Evolutionary conservation across 2,329 filamentous ascomycete genomes (phyloP).

Genomic region (Didymosphaeria variabile): DNA sequence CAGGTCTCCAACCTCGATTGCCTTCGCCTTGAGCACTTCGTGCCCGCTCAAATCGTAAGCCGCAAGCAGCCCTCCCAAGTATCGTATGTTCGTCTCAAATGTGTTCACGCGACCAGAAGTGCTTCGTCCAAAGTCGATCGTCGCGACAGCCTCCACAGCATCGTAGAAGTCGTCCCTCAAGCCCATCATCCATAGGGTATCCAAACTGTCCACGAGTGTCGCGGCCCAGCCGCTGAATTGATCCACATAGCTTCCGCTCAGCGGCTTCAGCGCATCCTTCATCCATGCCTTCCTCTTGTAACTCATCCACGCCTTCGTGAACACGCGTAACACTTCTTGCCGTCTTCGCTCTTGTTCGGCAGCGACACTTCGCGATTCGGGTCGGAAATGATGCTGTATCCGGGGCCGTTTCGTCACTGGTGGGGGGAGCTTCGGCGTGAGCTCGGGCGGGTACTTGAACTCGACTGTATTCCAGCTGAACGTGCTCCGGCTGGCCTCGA

Average conservation of each 20-base stretch:
- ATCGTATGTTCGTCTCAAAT: constrained; percentile 92
- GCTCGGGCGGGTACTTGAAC: constrained; percentile 38
- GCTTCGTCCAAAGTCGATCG: constrained; percentile 85
- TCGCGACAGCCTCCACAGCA: constrained; percentile 72
- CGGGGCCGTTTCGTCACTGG: constrained; percentile 40
- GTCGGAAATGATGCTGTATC: constrained; percentile 43
- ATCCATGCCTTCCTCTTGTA: constrained; percentile 72
- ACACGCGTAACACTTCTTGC: constrained; percentile 41
- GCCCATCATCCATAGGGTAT: constrained; percentile 89
- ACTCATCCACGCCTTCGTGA: constrained; percentile 59
- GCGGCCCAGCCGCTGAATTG: constrained; percentile 74
- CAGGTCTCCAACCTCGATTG: constrained; percentile 78
- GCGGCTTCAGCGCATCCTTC: constrained; percentile 69
- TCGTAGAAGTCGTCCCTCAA: constrained; percentile 81
- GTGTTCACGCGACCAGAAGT: constrained; percentile 77
- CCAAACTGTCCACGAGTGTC: constrained; percentile 70
- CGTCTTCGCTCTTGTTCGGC: constrained; percentile 37
- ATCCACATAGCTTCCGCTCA: constrained; percentile 62
- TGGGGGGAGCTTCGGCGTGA: constrained; percentile 37
- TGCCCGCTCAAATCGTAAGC: constrained; percentile 89
- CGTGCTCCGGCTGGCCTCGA: constrained; percentile 35
- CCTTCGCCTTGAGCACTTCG: constrained; percentile 75
- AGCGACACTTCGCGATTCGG: constrained; percentile 28
- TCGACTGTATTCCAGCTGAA: constrained; percentile 45
- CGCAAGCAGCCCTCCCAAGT: constrained; percentile 82